Evolutionary conservation across 345 rosid species (phyloP).

Genomic region (Rhodamnia argentea): DNA sequence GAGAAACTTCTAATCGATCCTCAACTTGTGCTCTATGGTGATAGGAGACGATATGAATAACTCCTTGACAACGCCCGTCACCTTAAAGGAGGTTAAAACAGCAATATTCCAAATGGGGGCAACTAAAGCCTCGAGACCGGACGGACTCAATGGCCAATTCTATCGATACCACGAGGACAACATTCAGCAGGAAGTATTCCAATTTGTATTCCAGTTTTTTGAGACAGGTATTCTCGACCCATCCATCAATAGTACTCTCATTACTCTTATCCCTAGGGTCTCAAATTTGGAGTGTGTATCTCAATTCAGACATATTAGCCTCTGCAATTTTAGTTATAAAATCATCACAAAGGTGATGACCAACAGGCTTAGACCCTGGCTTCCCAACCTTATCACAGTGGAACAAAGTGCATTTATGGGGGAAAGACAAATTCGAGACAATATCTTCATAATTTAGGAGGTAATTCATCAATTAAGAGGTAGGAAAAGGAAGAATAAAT

Average conservation of each 20-base stretch:
- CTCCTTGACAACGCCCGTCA: too few species aligned
- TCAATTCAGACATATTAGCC: neutral
- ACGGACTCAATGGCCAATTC: neutral
- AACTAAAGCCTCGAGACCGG: neutral
- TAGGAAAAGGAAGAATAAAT: too few species aligned
- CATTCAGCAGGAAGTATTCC: neutral
- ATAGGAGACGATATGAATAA: too few species aligned
- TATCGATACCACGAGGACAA: neutral
- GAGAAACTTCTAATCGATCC: too few species aligned
- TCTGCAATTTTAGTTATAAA: neutral
- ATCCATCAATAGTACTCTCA: neutral
- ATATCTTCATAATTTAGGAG: neutral
- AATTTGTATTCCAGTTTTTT: neutral
- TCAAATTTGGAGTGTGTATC: neutral
- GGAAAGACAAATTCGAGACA: neutral
- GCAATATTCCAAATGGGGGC: neutral
- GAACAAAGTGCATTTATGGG: neutral
- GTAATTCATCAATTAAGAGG: too few species aligned
- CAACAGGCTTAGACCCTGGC: neutral
- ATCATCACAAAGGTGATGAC: neutral
- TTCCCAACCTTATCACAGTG: neutral
- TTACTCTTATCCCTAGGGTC: neutral
- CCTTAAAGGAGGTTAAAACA: too few species aligned
- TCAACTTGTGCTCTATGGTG: too few species aligned
- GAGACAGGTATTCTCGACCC: neutral